Conservation (phyloP, 1,284 basidiomycete species). For the Ganoderma multipileum region DNA sequence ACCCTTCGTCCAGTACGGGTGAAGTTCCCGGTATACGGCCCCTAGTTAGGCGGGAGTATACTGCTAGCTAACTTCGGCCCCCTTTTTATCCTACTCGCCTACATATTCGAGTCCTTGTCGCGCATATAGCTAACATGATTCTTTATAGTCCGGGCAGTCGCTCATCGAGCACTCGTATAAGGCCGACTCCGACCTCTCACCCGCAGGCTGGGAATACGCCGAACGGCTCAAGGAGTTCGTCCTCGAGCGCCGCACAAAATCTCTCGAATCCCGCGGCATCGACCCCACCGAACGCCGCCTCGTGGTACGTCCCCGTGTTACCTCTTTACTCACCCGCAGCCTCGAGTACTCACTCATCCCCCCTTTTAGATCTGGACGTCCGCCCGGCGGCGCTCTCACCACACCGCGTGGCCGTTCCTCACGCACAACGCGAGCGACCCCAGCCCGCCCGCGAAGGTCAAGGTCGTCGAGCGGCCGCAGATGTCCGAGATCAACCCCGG, state of each 20-base stretch:
- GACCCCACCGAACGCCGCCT: slow-evolving; percentile 72
- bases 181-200: slow-evolving; percentile 96
- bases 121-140: background rate
- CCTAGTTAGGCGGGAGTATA: too few relatives aligned
- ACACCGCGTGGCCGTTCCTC: slow-evolving; percentile 96
- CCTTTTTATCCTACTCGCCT: too few relatives aligned
- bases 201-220: slow-evolving; percentile 95
- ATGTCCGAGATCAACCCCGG: slow-evolving; percentile 99
- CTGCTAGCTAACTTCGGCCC: too few relatives aligned
- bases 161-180: slow-evolving; percentile 99
- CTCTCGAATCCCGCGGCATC: slow-evolving; percentile 70
- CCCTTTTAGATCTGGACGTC: slow-evolving; percentile 91
- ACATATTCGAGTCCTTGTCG: too few relatives aligned
- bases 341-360: background rate
- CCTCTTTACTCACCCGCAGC: background rate
- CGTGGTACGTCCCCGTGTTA: slow-evolving; percentile 61
- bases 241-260: slow-evolving; percentile 74
- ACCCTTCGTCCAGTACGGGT: too few relatives aligned
- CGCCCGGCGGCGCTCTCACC: slow-evolving; percentile 89
- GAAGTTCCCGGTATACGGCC: too few relatives aligned
- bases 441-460: slow-evolving; percentile 55
- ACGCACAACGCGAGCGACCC: slow-evolving; percentile 40
- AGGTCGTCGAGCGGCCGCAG: slow-evolving; percentile 93
- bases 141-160: slow-evolving; percentile 84
- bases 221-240: slow-evolving; percentile 88